phyloP scores from a whole-genome alignment of 2,329 filamentous ascomycete species.

The Curvularia sp. region DNA sequence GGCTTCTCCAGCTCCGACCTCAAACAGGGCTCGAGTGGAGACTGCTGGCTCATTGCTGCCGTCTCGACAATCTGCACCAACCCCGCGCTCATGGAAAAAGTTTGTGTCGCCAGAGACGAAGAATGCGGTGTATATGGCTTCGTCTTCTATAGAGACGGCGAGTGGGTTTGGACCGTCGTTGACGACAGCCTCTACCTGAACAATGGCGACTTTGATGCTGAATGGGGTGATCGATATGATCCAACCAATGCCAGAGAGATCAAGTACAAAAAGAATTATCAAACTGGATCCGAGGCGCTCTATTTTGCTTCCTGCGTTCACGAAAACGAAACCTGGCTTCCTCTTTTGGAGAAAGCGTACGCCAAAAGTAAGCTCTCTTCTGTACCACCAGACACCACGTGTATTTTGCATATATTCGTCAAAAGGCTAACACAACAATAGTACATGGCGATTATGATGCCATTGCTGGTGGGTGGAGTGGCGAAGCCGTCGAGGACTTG shows the following conservation, averaged over 20 bases:
- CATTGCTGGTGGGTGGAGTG: conserved; percentile 72
- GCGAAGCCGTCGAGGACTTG: conserved; percentile 63
- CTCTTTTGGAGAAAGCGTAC: conserved; percentile 81
- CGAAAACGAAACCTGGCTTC: conserved; percentile 82
- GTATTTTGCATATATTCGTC: not conserved
- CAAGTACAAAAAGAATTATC: conserved; percentile 70
- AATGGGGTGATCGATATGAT: conserved; percentile 72
- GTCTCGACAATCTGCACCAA: conserved; percentile 79
- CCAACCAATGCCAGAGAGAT: conserved; percentile 63
- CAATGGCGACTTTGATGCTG: conserved; percentile 77
- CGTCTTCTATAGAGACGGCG: conserved; percentile 71
- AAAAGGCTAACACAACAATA: not conserved
- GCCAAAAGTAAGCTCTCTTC: conserved; percentile 63
- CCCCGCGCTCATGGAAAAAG: conserved; percentile 70
- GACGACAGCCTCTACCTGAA: conserved; percentile 88
- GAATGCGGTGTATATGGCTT: conserved; percentile 84
- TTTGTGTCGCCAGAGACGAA: conserved; percentile 77
- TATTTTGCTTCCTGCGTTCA: conserved; percentile 79
- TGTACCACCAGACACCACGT: too few species aligned
- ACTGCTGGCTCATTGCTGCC: conserved; percentile 87
- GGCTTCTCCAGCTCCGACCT: conserved; percentile 79
- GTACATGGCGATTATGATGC: conserved; percentile 80
- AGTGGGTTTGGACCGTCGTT: conserved; percentile 87
- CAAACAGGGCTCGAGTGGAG: conserved; percentile 76
- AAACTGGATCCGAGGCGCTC: conserved; percentile 76